phyloP scores from a whole-genome alignment of 2,329 filamentous ascomycete genomes.

The Phyllosticta capitalensis region DNA sequence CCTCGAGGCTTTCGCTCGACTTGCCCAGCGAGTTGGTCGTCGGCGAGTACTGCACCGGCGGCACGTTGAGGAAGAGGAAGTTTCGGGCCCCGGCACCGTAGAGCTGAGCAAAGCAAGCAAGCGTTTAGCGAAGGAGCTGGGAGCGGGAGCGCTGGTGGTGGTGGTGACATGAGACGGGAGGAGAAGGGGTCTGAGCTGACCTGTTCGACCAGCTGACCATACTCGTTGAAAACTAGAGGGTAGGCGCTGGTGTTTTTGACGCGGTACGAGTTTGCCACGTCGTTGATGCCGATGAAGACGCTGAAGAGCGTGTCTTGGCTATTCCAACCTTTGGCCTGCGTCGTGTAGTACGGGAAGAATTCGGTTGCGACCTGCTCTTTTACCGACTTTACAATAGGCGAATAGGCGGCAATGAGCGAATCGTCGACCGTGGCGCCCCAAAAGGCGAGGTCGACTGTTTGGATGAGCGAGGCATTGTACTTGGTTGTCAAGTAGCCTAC shows the following conservation, averaged over 20 bases:
- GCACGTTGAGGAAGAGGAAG: constrained; percentile 41
- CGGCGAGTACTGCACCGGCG: constrained; percentile 44
- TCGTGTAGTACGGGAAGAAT: constrained; percentile 35
- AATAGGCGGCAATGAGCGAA: constrained; percentile 42
- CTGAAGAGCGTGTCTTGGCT: constrained; percentile 13
- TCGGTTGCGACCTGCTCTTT: constrained; percentile 41
- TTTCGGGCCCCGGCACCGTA: constrained; percentile 39
- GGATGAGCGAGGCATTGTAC: constrained; percentile 37
- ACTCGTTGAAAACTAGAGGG: constrained; percentile 28
- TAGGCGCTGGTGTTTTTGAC: constrained; percentile 24
- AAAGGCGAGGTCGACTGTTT: constrained; percentile 46
- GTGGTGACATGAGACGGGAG: neutral
- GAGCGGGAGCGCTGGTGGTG: neutral
- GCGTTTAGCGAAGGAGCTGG: neutral
- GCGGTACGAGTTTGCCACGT: constrained; percentile 43
- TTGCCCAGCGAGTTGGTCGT: constrained; percentile 34
- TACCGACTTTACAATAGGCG: constrained; percentile 39
- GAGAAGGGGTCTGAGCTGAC: neutral
- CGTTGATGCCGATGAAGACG: constrained; percentile 47
- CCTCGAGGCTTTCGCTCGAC: constrained; percentile 23
- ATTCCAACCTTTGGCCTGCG: constrained; percentile 19
- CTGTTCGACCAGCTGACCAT: constrained; percentile 27
- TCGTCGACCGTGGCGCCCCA: constrained; percentile 47
- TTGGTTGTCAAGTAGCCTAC: constrained; percentile 40
- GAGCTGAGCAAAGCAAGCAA: constrained; percentile 16